Base-by-base conservation (phyloP, 257 asterid genomes). In the Anisodus acutangulus region DNA sequence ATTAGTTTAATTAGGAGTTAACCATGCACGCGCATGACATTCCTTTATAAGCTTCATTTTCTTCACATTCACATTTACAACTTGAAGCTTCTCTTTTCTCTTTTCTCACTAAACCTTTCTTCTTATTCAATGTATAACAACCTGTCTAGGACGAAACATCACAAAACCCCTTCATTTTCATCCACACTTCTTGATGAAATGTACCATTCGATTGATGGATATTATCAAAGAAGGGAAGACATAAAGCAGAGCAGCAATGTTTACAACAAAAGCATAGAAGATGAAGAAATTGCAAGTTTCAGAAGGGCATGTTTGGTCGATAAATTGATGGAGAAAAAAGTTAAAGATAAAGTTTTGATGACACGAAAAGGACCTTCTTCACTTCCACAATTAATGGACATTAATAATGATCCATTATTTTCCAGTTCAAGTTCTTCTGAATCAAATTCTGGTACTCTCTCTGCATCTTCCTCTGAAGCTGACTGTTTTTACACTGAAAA, bases 121-220 rank as follows among this genome's bases (percentile, higher is more conserved):
- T 31, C 35, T 31, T 31, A 31, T 79, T 10, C 71, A 78, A 92
- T 95, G 98, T 89, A 85, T 74, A 83, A 81, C 70, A 83, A 81
- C 70, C 66, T 82, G 41, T 90, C 90, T 11, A 89, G 85, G 12
- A 92, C 87, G 47, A 91, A 81, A 68, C 57, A 72, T 81, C 83
- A 79, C 63, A 86, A 49, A 10, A 83, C 76, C 45, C 97, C 97
- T 2, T 93, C 99, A 6, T 95, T 95, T 82, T 95, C 99, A 78
- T 90, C 99, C 64, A 86, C 90, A 37, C 97, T 95, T 68, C 97
- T 95, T 31, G 99, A 95, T 67, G 94, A 95, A 91, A 94, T 95
- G 83, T 93, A 92, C 89, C 95, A 95, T 37, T 95, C 99, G 3
- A 92, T 94, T 43, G 98, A 95, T 72, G 94, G 88, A 4, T 85